A percentile compares a stretch with the other conserved stretches of the same genome.
Conservation (phyloP, 2,329 filamentous ascomycete genomes). For the Grosmannia huntii region DNA sequence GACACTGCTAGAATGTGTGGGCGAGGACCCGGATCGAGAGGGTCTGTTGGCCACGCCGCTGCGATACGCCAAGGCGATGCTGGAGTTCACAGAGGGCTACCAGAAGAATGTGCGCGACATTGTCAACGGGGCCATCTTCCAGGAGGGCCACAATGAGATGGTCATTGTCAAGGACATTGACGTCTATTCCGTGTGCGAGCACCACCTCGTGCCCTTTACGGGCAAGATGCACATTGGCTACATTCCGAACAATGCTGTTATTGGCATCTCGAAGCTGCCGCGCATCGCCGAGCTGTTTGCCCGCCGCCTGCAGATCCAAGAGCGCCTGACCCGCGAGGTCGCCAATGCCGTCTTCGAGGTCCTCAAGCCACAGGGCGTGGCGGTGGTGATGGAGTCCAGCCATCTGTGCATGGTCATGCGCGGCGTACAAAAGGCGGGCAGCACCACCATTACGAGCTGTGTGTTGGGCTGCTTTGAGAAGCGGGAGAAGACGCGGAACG, state of each 20-base stretch:
- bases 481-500: constrained; percentile 85
- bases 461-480: constrained; percentile 94
- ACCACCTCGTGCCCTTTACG: constrained; percentile 91
- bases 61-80: constrained; percentile 87
- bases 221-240: constrained; percentile 99
- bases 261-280: constrained; percentile 90
- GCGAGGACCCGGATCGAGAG: constrained; percentile 54
- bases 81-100: constrained; percentile 94
- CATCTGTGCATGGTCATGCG: constrained; percentile 99
- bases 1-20: constrained; percentile 55
- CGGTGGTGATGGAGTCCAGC: constrained; percentile 92
- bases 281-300: constrained; percentile 96
- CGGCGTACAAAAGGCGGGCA: constrained; percentile 84
- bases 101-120: constrained; percentile 87
- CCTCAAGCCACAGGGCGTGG: constrained; percentile 84
- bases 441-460: constrained; percentile 86
- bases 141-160: constrained; percentile 93
- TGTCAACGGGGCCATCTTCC: constrained; percentile 87
- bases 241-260: constrained; percentile 81
- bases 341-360: constrained; percentile 89
- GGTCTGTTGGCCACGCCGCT: constrained; percentile 59
- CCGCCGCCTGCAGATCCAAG: constrained; percentile 86
- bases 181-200: constrained; percentile 87
- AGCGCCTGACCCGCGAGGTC: constrained; percentile 90
- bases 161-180: constrained; percentile 98